Percentiles rank a stretch among this genome's conserved stretches.
Conservation (phyloP, 2,329 filamentous ascomycete genomes). For the Colletotrichum lupini region DNA sequence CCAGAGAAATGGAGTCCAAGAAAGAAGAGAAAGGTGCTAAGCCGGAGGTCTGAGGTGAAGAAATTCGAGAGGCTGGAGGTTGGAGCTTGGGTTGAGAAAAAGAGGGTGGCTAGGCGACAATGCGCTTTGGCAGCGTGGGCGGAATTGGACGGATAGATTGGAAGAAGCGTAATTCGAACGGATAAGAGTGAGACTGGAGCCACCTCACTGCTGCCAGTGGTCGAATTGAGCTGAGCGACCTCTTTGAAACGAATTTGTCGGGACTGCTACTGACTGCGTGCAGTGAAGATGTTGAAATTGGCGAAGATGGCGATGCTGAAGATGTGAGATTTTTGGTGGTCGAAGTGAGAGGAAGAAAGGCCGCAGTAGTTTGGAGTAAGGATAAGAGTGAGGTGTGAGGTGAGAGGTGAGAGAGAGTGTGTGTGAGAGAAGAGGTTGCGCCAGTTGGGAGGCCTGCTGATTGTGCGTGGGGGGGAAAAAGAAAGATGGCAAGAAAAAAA, state of each 20-base stretch:
- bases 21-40: neutral
- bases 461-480: neutral
- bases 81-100: conserved; percentile 28
- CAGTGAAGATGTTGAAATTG: neutral
- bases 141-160: conserved; percentile 25
- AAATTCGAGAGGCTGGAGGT: conserved; percentile 35
- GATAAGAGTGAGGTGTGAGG: neutral
- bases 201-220: neutral
- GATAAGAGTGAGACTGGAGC: conserved; percentile 4
- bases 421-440: neutral
- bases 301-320: neutral
- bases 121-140: conserved; percentile 23
- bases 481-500: conserved; percentile 18
- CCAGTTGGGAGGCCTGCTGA: neutral
- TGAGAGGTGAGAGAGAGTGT: conserved; percentile 1
- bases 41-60: conserved; percentile 7
- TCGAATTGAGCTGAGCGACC: neutral
- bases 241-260: neutral
- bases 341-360: conserved; percentile 6
- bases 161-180: conserved; percentile 3
- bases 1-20: conserved; percentile 1
- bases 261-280: neutral
- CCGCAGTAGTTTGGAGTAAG: neutral
- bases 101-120: conserved; percentile 34
- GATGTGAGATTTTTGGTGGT: conserved; percentile 19